Evolutionary conservation across 2,329 filamentous ascomycete genomes (phyloP).

Genomic region (Clonostachys sp.): DNA sequence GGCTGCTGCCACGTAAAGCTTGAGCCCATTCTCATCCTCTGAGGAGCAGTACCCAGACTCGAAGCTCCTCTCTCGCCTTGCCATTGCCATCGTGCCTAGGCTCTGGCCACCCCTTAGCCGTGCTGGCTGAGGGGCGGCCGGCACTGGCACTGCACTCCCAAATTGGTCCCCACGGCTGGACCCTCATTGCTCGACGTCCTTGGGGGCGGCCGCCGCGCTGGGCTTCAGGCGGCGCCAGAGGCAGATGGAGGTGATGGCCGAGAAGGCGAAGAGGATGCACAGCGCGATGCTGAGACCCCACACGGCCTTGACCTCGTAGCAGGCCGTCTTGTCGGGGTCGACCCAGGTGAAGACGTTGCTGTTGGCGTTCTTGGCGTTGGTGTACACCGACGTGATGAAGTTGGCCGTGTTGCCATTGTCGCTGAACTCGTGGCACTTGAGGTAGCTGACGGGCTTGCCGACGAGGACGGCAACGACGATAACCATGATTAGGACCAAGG

Average conservation of each 20-base stretch:
- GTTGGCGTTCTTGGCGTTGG: constrained; percentile 29
- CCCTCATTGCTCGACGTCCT: constrained; percentile 45
- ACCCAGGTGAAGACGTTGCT: constrained; percentile 36
- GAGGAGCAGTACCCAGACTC: background rate
- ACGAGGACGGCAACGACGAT: constrained; percentile 74
- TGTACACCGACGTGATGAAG: constrained; percentile 37
- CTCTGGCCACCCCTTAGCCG: constrained; percentile 18
- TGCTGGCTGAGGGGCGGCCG: constrained; percentile 5
- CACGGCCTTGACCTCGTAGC: constrained; percentile 79
- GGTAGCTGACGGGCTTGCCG: constrained; percentile 74
- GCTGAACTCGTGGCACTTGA: constrained; percentile 60
- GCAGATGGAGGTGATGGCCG: constrained; percentile 50
- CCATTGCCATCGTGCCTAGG: constrained; percentile 30
- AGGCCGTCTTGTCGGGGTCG: constrained; percentile 56
- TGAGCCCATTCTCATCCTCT: constrained; percentile 14
- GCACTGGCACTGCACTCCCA: constrained; percentile 10
- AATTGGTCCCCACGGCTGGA: constrained; percentile 33
- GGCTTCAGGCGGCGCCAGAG: constrained; percentile 58
- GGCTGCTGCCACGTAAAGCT: constrained; percentile 7
- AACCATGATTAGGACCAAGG: constrained; percentile 67
- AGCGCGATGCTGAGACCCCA: constrained; percentile 83
- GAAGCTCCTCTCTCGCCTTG: background rate
- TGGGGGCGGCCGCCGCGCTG: constrained; percentile 21
- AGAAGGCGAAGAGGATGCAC: constrained; percentile 66
- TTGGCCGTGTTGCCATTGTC: constrained; percentile 31